Evolutionary conservation across 495 filamentous ascomycete genomes (phyloP), one percentile per base, ranked within the genome.

Genomic region (Copromyces sp.): DNA sequence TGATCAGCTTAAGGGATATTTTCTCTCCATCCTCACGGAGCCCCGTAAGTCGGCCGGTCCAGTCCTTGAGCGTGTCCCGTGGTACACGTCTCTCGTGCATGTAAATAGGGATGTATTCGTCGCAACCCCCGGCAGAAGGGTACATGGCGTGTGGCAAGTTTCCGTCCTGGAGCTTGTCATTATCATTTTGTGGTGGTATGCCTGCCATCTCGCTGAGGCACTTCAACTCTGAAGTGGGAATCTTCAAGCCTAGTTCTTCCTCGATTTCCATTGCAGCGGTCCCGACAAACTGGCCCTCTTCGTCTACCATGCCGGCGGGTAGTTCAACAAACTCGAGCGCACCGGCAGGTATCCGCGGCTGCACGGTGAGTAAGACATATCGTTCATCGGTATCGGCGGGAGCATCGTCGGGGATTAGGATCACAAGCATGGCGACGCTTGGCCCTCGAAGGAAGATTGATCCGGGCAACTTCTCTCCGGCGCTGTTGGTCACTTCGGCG

Each of bases 301-400:
- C 89, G 76, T 97, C 94, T 9, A 97, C 87, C 93, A 97, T 97
- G 7, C 94, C 94, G 0, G 94, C 94, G 0, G 94, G 94, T 24
- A 97, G 83, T 78, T 97, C 94, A 14, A 90, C 83, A 75, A 97
- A 90, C 9, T 86, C 85, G 9, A 97, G 82, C 7, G 89, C 91
- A 0, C 92, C 93, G 11, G 91, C 92, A 0, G 94, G 88, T 24
- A 96, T 86, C 42, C 94, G 91, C 35, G 94, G 91, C 78, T 97
- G 94, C 39, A 96, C 85, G 1, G 94, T 94, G 42, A 97, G 80
- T 37, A 97, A 83, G 3, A 89, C 93, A 74, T 90, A 86, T 77
- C 92, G 91, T 71, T 92, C 89, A 6, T 81, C 77, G 0, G 44
- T 73, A 2, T 75, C 82, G 73, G 74, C 39, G 0, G 82, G 76